Conservation (phyloP, 371 early-diverging fungal genomes). For the Mucor plumbeus region DNA sequence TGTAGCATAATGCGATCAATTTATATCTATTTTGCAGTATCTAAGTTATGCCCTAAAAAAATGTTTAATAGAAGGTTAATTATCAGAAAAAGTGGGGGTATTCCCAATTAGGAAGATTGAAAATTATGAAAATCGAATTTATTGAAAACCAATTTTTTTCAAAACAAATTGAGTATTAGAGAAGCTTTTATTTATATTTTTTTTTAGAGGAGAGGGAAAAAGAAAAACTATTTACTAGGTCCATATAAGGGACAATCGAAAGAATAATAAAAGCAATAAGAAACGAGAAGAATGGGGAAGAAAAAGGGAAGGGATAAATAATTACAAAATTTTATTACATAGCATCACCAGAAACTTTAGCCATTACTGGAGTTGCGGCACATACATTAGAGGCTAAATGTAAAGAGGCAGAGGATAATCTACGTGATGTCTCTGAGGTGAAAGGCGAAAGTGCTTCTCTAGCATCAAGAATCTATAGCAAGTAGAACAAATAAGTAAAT, state of each 20-base stretch:
- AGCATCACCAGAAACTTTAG: constrained; percentile 11
- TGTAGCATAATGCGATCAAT: too few species aligned
- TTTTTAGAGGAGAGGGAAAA: background rate
- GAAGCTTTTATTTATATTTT: too few species aligned
- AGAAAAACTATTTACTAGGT: constrained; percentile 1
- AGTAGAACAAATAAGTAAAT: background rate
- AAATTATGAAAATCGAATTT: too few species aligned
- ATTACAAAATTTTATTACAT: constrained; percentile 14
- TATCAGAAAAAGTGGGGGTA: too few species aligned
- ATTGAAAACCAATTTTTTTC: too few species aligned
- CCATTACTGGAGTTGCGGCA: constrained; percentile 15
- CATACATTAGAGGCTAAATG: constrained; percentile 14
- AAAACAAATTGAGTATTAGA: too few species aligned
- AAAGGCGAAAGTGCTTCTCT: constrained; percentile 46
- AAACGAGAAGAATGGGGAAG: too few species aligned
- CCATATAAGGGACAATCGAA: background rate
- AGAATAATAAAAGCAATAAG: too few species aligned
- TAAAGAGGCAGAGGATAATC: constrained; percentile 14
- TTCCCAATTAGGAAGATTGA: too few species aligned
- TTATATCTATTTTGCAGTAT: too few species aligned
- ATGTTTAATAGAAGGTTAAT: too few species aligned
- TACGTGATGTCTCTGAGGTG: constrained; percentile 18
- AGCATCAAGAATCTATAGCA: constrained; percentile 37
- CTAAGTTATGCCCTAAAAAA: too few species aligned
- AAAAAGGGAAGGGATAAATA: background rate